Evolutionary conservation across 108 stramenopile species (phyloP).

Genomic region (Skeletonema potamos): DNA sequence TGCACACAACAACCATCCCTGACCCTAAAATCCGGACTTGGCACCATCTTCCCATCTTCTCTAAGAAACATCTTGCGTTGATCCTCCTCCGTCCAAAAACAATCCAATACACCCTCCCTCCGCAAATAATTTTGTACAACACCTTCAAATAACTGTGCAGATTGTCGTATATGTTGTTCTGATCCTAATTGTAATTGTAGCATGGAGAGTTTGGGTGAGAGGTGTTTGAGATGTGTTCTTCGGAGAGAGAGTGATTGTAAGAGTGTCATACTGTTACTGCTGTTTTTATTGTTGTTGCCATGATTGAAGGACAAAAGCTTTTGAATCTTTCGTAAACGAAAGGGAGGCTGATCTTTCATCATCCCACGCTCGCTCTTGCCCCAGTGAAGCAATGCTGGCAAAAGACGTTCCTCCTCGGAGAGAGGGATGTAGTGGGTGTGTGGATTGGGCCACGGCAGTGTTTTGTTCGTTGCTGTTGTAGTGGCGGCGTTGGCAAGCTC

Average conservation of each 20-base stretch:
- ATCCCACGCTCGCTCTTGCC: slow-evolving; percentile 66
- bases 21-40: slow-evolving; percentile 73
- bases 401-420: slow-evolving; percentile 27
- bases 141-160: slow-evolving; percentile 61
- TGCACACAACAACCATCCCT: slow-evolving; percentile 24
- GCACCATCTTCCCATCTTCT: slow-evolving; percentile 17
- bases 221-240: slow-evolving; percentile 63
- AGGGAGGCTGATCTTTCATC: slow-evolving; percentile 60
- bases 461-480: neutral
- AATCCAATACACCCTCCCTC: slow-evolving; percentile 12
- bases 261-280: slow-evolving; percentile 33
- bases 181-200: slow-evolving; percentile 47
- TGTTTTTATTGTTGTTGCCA: slow-evolving; percentile 6
- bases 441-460: slow-evolving; percentile 35
- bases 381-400: slow-evolving; percentile 47
- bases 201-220: slow-evolving; percentile 51
- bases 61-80: slow-evolving; percentile 22
- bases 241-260: slow-evolving; percentile 59
- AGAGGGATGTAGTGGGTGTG: slow-evolving; percentile 24
- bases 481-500: too few species aligned
- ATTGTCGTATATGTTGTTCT: slow-evolving; percentile 35
- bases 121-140: slow-evolving; percentile 42
- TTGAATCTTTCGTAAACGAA: slow-evolving; percentile 44
- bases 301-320: slow-evolving; percentile 5
- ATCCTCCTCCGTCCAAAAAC: slow-evolving; percentile 64